Base-by-base conservation (phyloP, 2,329 filamentous ascomycete species). In the Aquanectria penicillioides region DNA sequence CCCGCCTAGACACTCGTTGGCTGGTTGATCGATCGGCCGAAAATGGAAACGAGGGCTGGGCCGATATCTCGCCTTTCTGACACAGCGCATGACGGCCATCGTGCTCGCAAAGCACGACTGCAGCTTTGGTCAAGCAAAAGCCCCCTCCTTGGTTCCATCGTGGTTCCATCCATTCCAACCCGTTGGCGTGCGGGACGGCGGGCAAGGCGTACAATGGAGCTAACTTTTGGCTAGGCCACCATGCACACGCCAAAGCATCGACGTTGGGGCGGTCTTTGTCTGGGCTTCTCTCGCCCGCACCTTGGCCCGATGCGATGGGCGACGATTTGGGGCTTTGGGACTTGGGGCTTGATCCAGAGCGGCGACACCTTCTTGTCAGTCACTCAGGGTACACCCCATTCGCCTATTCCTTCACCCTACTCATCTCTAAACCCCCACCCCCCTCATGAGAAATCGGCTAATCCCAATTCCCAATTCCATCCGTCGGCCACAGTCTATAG, bases 221-320 rank as follows among this genome's bases (percentile, higher is more conserved):
- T 43, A 23, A 17, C 18, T 26, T 20, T 38, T 20, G 15, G 13
- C 41, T 57, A 31, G 53, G 46, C 31, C 55, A n/a, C n/a, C n/a
- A n/a, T n/a, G n/a, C n/a, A n/a, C n/a, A 36, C 38, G 61, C 31
- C 38, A 53, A 58, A 33, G 48, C 48, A 47, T 34, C 58, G 51
- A 57, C 44, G 53, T 66, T 59, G 54, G 50, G 64, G 63, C 48
- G 48, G 53, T 40, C 47, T 40, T 63, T 54, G 57, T 38, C 29
- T 43, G 40, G 26, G 34, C 29, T 31, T 33, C 31, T 51, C 51
- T 54, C 61, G 61, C 57, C 62, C 49, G 55, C 57, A 56, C 38
- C 49, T 63, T 62, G 65, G 65, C 64, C 59, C 65, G 65, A 68
- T 68, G 61, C 55, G 47, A 53, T 43, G 40, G 57, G 34, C 40